Base-by-base conservation (phyloP, 2,329 filamentous ascomycete species). In the Colletotrichum graminicola region DNA sequence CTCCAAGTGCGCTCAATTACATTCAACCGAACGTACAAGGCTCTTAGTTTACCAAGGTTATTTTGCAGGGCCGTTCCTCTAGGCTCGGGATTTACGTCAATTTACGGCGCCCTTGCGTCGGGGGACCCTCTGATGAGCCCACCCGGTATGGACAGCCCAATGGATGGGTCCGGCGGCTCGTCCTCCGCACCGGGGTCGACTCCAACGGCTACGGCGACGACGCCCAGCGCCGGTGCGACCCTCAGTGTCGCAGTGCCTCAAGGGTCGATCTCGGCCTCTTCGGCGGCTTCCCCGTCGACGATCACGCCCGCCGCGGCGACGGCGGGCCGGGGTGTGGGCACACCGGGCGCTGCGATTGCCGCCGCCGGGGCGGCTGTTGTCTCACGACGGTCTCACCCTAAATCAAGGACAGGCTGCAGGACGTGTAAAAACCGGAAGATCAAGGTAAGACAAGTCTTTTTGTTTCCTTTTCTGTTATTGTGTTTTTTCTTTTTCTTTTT, bases 401-500 rank as follows among this genome's bases (percentile, higher is more conserved):
- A 89, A 77, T 88, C 87, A 2, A 80, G 87, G 45, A 80, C 82
- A 4, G 87, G 87, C 11, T 89, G 87, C 75, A 80, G 80, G 73
- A 87, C 85, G 74, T 89, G 87, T 81, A 89, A 89, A 78, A 77
- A 78, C 34, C 84, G 87, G 61, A 88, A 86, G 77, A 85, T 87
- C 63, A 88, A 88, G 67, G 73, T 74, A 34, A 54, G 71, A 41
- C 32, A 14, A 14, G 26, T 32, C 26, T 41, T 29, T 32, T 43
- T 52, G 3, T 18, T 10, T 23, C 32, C 29, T 14, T n/a, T 54
- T 26, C 34, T 29, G 29, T 29, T 29, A 29, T 29, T 29, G 29
- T 29, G 29, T 39, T 5, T 43, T 21, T 6, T 21, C 6, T 21
- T 11, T 10, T 3, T 51, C 16, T 36, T 8, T 18, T 11, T n/a